Evolutionary conservation across 1,284 basidiomycete genomes (phyloP).

Genomic region (Rhodotorula sp.): DNA sequence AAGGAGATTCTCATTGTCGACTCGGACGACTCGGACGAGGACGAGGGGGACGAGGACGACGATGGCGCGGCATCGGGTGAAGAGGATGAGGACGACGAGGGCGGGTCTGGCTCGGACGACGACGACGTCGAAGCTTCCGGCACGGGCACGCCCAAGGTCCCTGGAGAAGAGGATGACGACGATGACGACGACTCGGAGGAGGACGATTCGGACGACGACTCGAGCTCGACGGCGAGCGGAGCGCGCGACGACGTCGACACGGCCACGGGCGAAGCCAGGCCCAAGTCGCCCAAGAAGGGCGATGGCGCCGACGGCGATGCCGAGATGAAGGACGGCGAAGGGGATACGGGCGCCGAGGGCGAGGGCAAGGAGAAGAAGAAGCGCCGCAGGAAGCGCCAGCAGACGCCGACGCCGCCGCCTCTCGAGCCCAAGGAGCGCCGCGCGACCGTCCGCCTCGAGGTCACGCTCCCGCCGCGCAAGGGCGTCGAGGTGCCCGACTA

Average conservation of each 20-base stretch:
- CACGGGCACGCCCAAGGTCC: not conserved
- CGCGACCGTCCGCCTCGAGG: constrained; percentile 58
- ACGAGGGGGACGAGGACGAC: constrained; percentile 18
- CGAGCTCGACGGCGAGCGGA: constrained; percentile 22
- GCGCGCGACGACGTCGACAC: constrained; percentile 26
- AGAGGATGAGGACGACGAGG: not conserved
- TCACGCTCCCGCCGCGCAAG: constrained; percentile 65
- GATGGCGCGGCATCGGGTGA: not conserved
- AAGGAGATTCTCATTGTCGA: constrained; percentile 17
- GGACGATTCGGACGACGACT: constrained; percentile 31
- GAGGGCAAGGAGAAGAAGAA: constrained; percentile 24
- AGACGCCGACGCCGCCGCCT: constrained; percentile 22
- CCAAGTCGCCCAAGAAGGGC: constrained; percentile 18
- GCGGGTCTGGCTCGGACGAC: not conserved
- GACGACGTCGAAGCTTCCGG: constrained; percentile 16
- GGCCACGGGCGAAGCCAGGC: constrained; percentile 4
- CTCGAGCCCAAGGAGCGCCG: constrained; percentile 16
- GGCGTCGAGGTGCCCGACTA: constrained; percentile 61
- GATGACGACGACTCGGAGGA: constrained; percentile 18
- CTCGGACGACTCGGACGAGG: constrained; percentile 11
- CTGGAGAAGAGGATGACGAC: not conserved
- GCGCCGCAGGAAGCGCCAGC: constrained; percentile 3
- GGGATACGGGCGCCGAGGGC: not conserved
- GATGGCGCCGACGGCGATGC: not conserved
- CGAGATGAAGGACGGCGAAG: constrained; percentile 7